Percentiles rank a stretch among this genome's conserved stretches.
Evolutionary conservation across 78 protist genomes (phyloP).

Genomic region (Diacronema lutheri): DNA sequence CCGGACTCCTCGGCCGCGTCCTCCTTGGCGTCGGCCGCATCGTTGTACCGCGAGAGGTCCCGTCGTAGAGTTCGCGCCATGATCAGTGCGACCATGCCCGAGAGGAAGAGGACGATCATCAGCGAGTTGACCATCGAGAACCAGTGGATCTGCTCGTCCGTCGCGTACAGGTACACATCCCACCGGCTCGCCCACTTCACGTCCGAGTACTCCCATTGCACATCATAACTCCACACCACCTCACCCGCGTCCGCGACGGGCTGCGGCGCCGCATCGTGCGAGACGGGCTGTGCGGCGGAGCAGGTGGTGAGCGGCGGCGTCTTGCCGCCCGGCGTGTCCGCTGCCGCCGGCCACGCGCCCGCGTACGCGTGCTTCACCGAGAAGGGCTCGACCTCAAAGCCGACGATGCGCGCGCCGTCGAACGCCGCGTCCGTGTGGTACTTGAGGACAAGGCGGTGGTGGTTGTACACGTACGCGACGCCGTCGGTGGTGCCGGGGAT

Average conservation of each 20-base stretch:
- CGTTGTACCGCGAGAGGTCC: constrained; percentile 8
- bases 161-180: constrained; percentile 83
- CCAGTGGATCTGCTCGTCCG: constrained; percentile 59
- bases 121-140: constrained; percentile 92
- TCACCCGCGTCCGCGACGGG: background rate
- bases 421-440: constrained; percentile 37
- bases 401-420: constrained; percentile 63
- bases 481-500: background rate
- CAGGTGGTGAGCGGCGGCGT: background rate
- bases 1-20: constrained; percentile 83
- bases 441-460: constrained; percentile 24
- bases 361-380: background rate
- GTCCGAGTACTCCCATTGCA: constrained; percentile 52
- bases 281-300: background rate
- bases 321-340: background rate
- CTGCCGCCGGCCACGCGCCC: no score
- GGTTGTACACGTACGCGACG: constrained; percentile 9
- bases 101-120: constrained; percentile 84
- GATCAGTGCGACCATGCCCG: constrained; percentile 57
- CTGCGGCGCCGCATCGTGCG: constrained; percentile 9
- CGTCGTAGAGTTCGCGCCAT: constrained; percentile 22
- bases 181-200: constrained; percentile 89
- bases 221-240: constrained; percentile 74
- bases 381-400: constrained; percentile 66
- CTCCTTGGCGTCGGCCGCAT: constrained; percentile 17